These are phyloP conservation scores for Colletotrichum sp. DNA, from an alignment of 2,329 filamentous ascomycete genomes.

Conservation along the genomic window DNA sequence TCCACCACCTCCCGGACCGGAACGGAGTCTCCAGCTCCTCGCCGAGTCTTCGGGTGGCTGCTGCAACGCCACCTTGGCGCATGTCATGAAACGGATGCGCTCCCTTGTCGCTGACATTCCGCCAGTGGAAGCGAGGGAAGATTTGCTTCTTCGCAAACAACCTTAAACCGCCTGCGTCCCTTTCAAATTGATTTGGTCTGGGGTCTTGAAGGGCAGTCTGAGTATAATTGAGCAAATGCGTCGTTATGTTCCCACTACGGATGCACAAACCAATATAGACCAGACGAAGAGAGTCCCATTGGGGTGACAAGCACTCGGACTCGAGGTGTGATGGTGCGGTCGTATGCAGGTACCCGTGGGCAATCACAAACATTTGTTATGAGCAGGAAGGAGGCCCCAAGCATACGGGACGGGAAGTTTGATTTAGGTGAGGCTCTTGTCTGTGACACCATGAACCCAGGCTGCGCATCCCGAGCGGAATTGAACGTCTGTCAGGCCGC, in stretches of 20 bases:
- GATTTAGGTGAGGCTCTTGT: conserved; percentile 4
- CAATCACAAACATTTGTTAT: background rate
- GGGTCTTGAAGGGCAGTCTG: background rate
- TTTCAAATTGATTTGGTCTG: background rate
- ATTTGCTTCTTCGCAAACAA: background rate
- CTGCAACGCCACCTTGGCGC: conserved; percentile 4
- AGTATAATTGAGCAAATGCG: background rate
- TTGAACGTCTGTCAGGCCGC: background rate
- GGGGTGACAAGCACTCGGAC: background rate
- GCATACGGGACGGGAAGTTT: background rate
- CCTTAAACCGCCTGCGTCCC: background rate
- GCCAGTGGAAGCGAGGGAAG: background rate
- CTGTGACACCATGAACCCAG: background rate
- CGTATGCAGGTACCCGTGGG: conserved; percentile 3
- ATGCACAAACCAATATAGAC: background rate
- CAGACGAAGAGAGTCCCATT: background rate
- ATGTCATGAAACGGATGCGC: conserved; percentile 2
- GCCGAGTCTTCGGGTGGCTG: background rate
- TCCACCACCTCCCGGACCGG: background rate
- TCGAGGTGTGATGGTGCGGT: background rate
- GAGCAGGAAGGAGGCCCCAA: background rate
- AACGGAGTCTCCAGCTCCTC: background rate
- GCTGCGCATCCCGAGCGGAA: background rate
- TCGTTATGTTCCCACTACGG: background rate
- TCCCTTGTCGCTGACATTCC: background rate